Percentiles rank a stretch among this genome's conserved stretches.
Conservation (phyloP, 2,329 filamentous ascomycete species). For the Neofusicoccum parvum region DNA sequence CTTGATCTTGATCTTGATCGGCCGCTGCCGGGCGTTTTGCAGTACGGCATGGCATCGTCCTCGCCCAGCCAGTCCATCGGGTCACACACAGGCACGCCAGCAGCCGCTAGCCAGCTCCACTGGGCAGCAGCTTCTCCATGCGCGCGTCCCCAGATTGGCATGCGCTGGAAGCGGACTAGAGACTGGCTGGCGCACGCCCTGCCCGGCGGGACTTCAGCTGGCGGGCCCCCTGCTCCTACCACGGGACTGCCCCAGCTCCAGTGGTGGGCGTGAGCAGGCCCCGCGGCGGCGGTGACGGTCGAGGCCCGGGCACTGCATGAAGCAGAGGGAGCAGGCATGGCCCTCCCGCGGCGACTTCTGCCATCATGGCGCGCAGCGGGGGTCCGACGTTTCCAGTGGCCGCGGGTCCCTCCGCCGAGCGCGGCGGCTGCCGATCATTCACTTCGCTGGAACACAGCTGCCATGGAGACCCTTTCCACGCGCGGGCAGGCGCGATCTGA, state of each 20-base stretch:
- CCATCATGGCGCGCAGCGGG: constrained; percentile 2
- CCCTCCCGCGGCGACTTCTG: not conserved
- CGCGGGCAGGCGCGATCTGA: not conserved
- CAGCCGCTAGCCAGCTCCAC: not conserved
- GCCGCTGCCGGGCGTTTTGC: not conserved
- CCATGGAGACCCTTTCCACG: not conserved
- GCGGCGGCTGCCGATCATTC: not conserved
- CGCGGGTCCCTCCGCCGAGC: not conserved
- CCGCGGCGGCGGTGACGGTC: not conserved
- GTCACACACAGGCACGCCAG: not conserved
- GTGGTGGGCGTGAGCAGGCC: not conserved
- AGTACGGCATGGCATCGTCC: not conserved
- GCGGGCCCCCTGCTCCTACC: not conserved
- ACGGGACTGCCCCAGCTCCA: not conserved
- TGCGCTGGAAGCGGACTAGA: too few species aligned
- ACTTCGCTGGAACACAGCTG: not conserved
- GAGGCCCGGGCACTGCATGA: not conserved
- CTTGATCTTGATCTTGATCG: not conserved
- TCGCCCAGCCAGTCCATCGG: not conserved
- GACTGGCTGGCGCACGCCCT: not conserved
- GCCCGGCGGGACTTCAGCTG: not conserved
- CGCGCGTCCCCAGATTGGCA: too few species aligned
- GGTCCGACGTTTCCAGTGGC: constrained; percentile 4
- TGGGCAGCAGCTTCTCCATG: not conserved
- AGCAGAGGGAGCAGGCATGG: not conserved